Base-by-base conservation (phyloP, 768 basidiomycete species). In the Amanita pallidorosea region DNA sequence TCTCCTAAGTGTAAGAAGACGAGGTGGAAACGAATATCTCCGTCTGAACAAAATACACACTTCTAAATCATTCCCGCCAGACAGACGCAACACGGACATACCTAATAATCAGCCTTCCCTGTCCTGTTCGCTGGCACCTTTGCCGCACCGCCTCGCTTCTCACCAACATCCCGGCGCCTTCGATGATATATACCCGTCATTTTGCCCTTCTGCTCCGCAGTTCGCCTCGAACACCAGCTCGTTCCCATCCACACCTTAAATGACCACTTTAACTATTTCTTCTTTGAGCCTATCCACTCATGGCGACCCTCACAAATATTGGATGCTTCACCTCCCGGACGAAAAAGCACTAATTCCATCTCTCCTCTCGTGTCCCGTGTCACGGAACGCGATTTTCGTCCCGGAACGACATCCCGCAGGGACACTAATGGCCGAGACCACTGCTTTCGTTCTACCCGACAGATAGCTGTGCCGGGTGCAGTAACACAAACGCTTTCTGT, bases 281-380 rank as follows among this genome's bases (percentile, higher is more conserved):
- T 65, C 63, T 34, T 67, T 66, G 37, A 79, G 63, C 45, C 66
- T 63, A 45, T 79, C 77, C 15, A 68, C 63, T 75, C 81, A 79
- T 1, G 78, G 73, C 6, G 83, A 63, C 34, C n/a, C 49, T 29
- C 12, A 51, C 49, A 29, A 51, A 51, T 36, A 67, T 64, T 45
- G 75, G 67, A 53, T 82, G 77, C 41, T 71, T 68, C 36, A 67
- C 61, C 56, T 80, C 75, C 55, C 75, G 72, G 36, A 83, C 66
- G 23, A 81, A 58, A 57, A 84, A 82, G 68, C 65, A n/a, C n/a
- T n/a, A n/a, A n/a, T n/a, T 15, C 75, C 76, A 48, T 79, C 75
- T 56, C 67, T 66, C 48, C 75, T 68, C 56, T 84, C 78, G 61
- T 83, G 79, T 23, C 81, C 81, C 5, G 68, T 71, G 9, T 70